A percentile compares a stretch with the other conserved stretches of the same genome.
These are phyloP conservation scores for Paramyrothecium sp. DNA, from an alignment of 2,329 filamentous ascomycete genomes.

Conservation along the genomic window DNA sequence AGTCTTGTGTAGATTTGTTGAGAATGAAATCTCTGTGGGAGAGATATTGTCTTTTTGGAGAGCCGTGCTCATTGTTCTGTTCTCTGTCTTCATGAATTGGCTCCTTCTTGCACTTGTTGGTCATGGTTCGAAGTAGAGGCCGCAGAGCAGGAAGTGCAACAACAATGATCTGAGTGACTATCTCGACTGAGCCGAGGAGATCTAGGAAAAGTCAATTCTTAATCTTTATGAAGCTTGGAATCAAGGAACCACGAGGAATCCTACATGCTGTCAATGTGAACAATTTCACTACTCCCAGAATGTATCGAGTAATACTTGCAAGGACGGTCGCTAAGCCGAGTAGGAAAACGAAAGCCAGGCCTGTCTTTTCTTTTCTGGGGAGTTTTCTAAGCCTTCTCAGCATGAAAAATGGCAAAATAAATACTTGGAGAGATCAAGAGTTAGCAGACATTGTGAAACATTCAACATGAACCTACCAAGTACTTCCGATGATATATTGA, in stretches of 20 bases:
- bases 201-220: not conserved
- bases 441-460: not conserved
- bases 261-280: not conserved
- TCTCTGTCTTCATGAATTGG: too few relatives aligned
- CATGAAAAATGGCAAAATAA: not conserved
- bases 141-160: slow-evolving; percentile 1
- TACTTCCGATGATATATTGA: slow-evolving; percentile 1
- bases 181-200: not conserved
- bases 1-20: too few relatives aligned
- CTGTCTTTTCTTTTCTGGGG: not conserved
- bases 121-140: not conserved
- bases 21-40: too few relatives aligned
- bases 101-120: too few relatives aligned
- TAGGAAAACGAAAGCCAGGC: not conserved
- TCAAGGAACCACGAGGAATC: not conserved
- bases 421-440: not conserved
- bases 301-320: not conserved
- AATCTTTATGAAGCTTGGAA: too few relatives aligned
- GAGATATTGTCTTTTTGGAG: too few relatives aligned
- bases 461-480: not conserved
- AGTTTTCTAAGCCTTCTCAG: not conserved
- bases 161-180: slow-evolving; percentile 1
- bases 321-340: not conserved
- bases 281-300: not conserved
- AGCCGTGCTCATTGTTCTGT: too few relatives aligned